These are phyloP conservation scores for Penicillium samsonianum DNA, from an alignment of 495 filamentous ascomycete species.

Conservation along the genomic window DNA sequence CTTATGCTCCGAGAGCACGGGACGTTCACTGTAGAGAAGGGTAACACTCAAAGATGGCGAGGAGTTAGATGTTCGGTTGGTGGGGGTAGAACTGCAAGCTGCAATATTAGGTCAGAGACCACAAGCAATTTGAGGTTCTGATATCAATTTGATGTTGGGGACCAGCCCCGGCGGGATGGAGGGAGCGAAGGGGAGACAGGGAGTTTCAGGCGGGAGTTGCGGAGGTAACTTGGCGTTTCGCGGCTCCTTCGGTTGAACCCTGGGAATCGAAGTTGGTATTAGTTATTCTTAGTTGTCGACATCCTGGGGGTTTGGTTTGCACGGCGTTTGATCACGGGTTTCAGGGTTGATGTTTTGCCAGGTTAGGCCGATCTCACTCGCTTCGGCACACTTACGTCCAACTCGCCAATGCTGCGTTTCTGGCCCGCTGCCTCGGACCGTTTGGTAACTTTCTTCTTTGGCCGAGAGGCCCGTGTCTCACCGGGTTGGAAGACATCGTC, in stretches of 20 bases:
- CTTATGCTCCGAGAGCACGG: slow-evolving; percentile 33
- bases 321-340: slow-evolving; percentile 20
- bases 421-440: slow-evolving; percentile 39
- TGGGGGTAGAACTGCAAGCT: slow-evolving; percentile 22
- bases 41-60: slow-evolving; percentile 13
- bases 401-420: slow-evolving; percentile 45
- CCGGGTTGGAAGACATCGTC: slow-evolving; percentile 84
- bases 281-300: slow-evolving; percentile 36
- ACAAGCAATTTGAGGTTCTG: slow-evolving; percentile 1
- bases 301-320: slow-evolving; percentile 20
- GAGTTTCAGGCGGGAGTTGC: slow-evolving; percentile 40
- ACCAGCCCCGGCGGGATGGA: slow-evolving; percentile 36
- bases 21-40: slow-evolving; percentile 18
- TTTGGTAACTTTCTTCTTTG: slow-evolving; percentile 62
- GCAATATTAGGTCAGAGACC: slow-evolving; percentile 19
- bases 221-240: slow-evolving; percentile 44
- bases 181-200: neutral
- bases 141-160: slow-evolving; percentile 26
- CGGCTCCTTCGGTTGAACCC: slow-evolving; percentile 35
- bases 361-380: slow-evolving; percentile 27
- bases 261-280: slow-evolving; percentile 35
- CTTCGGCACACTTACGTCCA: slow-evolving; percentile 49
- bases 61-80: slow-evolving; percentile 22
- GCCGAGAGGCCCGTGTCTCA: slow-evolving; percentile 67
- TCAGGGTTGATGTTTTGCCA: slow-evolving; percentile 28